Percentiles rank a stretch among this genome's conserved stretches.
Evolutionary conservation across 768 basidiomycete species (phyloP).

Genomic region (Pluteus cervinus): DNA sequence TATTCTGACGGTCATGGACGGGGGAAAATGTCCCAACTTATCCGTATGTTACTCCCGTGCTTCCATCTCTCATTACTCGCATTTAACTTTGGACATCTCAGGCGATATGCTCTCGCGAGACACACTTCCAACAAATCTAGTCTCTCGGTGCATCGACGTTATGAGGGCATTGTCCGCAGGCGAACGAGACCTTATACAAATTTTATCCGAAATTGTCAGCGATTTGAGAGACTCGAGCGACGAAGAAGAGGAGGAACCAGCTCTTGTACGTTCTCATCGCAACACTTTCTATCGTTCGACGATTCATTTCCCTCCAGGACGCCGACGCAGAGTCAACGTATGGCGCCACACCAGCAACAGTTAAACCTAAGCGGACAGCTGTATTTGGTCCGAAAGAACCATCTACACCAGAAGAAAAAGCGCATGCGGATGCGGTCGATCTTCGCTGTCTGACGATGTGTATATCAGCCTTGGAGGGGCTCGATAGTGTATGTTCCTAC

Average conservation of each 20-base stretch:
- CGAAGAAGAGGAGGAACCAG: constrained; percentile 20
- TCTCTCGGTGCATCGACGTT: constrained; percentile 78
- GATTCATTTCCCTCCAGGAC: too few species aligned
- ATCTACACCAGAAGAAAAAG: constrained; percentile 61
- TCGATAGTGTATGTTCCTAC: constrained; percentile 66
- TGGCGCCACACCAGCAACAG: constrained; percentile 11
- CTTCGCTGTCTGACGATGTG: constrained; percentile 78
- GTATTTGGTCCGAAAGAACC: constrained; percentile 27
- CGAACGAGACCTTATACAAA: constrained; percentile 48
- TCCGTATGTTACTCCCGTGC: constrained; percentile 48
- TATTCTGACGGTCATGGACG: constrained; percentile 91
- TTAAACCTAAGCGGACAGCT: constrained; percentile 8
- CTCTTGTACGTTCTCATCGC: constrained; percentile 10
- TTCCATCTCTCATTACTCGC: not conserved
- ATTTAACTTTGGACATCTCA: constrained; percentile 17
- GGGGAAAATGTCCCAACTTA: constrained; percentile 79
- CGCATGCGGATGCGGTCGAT: constrained; percentile 65
- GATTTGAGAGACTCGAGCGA: constrained; percentile 29
- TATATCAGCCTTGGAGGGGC: constrained; percentile 84
- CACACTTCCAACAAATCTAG: constrained; percentile 58
- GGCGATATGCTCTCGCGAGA: constrained; percentile 80
- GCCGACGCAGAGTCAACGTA: constrained; percentile 1
- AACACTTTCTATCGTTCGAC: too few species aligned
- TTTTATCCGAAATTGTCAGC: constrained; percentile 30
- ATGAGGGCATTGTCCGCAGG: constrained; percentile 62